phyloP scores from a whole-genome alignment of 1,139 yeast genomes.

The Protomyces gravidus region DNA sequence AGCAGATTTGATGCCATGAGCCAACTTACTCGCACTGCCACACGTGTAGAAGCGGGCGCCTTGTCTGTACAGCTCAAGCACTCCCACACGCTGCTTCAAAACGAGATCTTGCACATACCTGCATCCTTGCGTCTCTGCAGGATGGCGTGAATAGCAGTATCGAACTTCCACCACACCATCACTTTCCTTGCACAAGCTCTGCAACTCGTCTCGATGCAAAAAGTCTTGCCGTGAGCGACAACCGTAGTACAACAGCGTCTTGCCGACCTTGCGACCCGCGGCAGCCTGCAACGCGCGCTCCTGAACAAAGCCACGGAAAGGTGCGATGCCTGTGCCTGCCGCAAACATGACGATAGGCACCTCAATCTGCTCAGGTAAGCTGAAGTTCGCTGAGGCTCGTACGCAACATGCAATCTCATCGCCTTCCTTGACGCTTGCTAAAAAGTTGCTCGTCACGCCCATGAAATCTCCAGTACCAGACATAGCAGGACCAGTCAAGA shows the following conservation, averaged over 20 bases:
- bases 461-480: conserved; percentile 19
- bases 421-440: conserved; percentile 19
- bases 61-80: neutral
- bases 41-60: conserved; percentile 27
- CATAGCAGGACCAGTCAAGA: conserved; percentile 9
- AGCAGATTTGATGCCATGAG: conserved; percentile 8
- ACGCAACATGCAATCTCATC: conserved; percentile 23
- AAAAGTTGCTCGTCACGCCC: conserved; percentile 25
- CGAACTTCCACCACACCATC: conserved; percentile 4
- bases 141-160: conserved; percentile 14
- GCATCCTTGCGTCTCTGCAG: conserved; percentile 12
- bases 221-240: conserved; percentile 54
- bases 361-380: conserved; percentile 12
- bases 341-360: conserved; percentile 24
- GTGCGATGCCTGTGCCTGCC: conserved; percentile 79
- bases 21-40: conserved; percentile 25
- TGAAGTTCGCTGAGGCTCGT: conserved; percentile 24
- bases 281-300: conserved; percentile 64
- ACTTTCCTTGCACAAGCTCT: neutral
- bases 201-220: conserved; percentile 34
- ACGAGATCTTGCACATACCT: conserved; percentile 20
- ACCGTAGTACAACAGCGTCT: conserved; percentile 75
- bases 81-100: conserved; percentile 7
- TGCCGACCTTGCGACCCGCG: conserved; percentile 58
- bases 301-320: conserved; percentile 90